Conservation (phyloP, 306 rosid species). For the Cucumis melo region DNA sequence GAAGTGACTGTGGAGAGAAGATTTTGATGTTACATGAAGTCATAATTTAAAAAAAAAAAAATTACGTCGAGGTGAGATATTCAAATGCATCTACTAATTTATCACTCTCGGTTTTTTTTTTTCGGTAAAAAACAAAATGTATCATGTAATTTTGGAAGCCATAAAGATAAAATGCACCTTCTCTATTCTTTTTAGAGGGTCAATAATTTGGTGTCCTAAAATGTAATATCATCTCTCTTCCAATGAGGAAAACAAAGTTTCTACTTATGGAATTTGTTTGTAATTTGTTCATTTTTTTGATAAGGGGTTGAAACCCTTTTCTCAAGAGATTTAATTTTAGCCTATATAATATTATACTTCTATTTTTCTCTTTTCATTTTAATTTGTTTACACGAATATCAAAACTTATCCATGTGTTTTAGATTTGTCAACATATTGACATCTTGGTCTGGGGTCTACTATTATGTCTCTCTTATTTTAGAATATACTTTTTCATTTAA, state of each 20-base stretch:
- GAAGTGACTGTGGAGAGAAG: constrained; percentile 41
- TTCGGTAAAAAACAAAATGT: too few relatives aligned
- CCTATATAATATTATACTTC: background rate
- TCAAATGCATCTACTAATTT: too few relatives aligned
- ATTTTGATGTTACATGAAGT: background rate
- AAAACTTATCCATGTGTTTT: background rate
- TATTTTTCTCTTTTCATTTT: background rate
- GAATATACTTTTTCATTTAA: too few relatives aligned
- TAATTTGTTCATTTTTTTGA: background rate
- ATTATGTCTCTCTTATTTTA: too few relatives aligned
- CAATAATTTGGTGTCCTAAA: background rate
- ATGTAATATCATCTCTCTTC: background rate
- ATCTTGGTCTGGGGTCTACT: too few relatives aligned
- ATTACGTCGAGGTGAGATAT: too few relatives aligned
- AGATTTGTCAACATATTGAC: background rate
- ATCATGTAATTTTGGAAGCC: too few relatives aligned
- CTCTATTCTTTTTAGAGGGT: background rate
- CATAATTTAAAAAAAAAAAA: background rate
- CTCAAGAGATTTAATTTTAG: background rate
- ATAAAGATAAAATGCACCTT: background rate
- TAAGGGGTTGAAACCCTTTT: background rate
- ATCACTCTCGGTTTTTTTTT: too few relatives aligned
- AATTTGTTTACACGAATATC: background rate
- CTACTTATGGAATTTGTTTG: background rate
- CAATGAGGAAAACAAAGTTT: background rate